Evolutionary conservation across 768 basidiomycete species (phyloP).

Genomic region (Boletus rubroflammeus): DNA sequence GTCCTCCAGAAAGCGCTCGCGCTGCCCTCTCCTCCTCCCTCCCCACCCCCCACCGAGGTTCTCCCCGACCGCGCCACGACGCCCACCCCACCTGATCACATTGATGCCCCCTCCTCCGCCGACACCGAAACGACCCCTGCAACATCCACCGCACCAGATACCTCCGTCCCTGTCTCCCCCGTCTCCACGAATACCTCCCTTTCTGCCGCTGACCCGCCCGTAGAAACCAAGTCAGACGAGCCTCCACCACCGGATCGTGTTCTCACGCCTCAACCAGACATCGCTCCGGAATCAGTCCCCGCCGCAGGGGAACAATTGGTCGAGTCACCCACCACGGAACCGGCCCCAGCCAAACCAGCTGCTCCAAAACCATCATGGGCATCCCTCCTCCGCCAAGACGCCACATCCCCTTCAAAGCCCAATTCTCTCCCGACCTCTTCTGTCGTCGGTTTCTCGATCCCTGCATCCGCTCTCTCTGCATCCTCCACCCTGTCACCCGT

Average conservation of each 20-base stretch:
- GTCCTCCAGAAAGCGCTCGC: conserved; percentile 55
- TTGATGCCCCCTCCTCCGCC: conserved; percentile 42
- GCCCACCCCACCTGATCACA: neutral
- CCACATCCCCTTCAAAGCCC: conserved; percentile 37
- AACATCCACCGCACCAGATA: conserved; percentile 47
- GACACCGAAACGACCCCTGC: conserved; percentile 50
- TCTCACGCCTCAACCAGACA: conserved; percentile 9
- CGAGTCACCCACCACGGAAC: neutral
- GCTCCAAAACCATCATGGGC: conserved; percentile 70
- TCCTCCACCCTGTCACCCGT: conserved; percentile 27
- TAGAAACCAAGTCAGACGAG: conserved; percentile 1
- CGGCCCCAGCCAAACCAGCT: conserved; percentile 24
- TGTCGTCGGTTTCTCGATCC: conserved; percentile 71
- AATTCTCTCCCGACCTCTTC: conserved; percentile 64
- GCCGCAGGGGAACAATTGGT: neutral
- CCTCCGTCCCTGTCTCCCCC: conserved; percentile 51
- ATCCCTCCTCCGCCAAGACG: conserved; percentile 55
- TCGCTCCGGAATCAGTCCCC: neutral
- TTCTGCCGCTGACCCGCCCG: conserved; percentile 35
- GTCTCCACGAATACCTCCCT: conserved; percentile 58
- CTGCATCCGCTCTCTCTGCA: conserved; percentile 40
- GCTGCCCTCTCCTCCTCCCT: conserved; percentile 48
- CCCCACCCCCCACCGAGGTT: conserved; percentile 29
- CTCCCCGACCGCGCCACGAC: conserved; percentile 5
- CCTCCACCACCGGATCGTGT: conserved; percentile 14